These are phyloP conservation scores for Lanmaoa pseudosensibilis DNA, from an alignment of 768 basidiomycete genomes.

Conservation along the genomic window DNA sequence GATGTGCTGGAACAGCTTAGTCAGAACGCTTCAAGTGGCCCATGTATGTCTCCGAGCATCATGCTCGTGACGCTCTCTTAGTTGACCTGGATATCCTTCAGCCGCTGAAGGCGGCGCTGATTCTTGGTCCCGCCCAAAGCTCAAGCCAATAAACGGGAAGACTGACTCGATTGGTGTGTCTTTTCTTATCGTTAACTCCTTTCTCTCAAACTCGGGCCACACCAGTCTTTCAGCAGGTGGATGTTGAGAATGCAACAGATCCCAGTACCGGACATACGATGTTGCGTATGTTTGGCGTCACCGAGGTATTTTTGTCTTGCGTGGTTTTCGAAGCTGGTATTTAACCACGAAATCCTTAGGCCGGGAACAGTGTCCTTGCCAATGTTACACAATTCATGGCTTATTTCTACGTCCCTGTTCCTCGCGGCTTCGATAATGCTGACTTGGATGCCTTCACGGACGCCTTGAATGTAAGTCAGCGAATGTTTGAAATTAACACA, in stretches of 20 bases:
- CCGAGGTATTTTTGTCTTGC: constrained; percentile 53
- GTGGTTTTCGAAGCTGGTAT: neutral
- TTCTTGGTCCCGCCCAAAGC: constrained; percentile 65
- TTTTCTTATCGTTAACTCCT: neutral
- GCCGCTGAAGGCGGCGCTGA: constrained; percentile 79
- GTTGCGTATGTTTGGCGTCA: constrained; percentile 86
- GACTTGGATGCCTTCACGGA: constrained; percentile 66
- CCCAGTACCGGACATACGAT: constrained; percentile 41
- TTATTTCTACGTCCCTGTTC: constrained; percentile 90
- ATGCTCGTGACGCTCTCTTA: neutral
- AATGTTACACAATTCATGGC: constrained; percentile 82
- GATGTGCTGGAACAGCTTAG: constrained; percentile 64
- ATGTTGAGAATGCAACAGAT: constrained; percentile 71
- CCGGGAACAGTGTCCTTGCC: constrained; percentile 86
- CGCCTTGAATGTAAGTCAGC: constrained; percentile 68
- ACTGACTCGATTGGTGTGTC: constrained; percentile 67
- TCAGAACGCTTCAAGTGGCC: constrained; percentile 43
- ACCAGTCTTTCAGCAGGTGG: constrained; percentile 94
- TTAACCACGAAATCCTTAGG: constrained; percentile 39
- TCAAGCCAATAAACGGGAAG: constrained; percentile 55
- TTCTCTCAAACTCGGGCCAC: neutral
- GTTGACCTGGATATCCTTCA: constrained; percentile 23
- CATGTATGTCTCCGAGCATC: constrained; percentile 37
- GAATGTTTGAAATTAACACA: neutral
- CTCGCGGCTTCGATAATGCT: constrained; percentile 72